Evolutionary conservation across 331 rosid species (phyloP).

Genomic region (Pyracantha coccinea): DNA sequence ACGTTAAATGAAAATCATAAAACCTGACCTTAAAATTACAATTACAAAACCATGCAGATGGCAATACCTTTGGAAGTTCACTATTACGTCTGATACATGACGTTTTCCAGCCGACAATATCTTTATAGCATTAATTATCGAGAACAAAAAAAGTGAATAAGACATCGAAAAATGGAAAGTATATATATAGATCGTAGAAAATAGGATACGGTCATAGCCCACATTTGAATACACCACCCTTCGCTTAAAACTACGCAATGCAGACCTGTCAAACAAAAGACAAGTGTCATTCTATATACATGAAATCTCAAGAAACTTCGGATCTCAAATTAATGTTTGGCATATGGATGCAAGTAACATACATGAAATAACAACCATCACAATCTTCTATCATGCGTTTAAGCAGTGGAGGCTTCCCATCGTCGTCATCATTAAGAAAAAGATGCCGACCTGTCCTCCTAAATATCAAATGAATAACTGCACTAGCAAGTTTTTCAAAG

Average conservation of each 20-base stretch:
- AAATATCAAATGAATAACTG: slow-evolving; percentile 77
- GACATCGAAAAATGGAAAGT: not conserved
- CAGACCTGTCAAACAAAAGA: slow-evolving; percentile 60
- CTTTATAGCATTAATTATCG: slow-evolving; percentile 36
- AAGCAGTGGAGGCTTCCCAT: slow-evolving; percentile 89
- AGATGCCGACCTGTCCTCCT: slow-evolving; percentile 97
- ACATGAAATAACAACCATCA: slow-evolving; percentile 67
- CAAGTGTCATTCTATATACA: not conserved
- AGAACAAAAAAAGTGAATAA: slow-evolving; percentile 15
- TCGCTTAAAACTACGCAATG: slow-evolving; percentile 63
- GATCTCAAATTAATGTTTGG: not conserved
- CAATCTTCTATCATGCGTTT: slow-evolving; percentile 75
- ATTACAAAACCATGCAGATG: slow-evolving; percentile 1
- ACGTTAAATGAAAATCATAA: slow-evolving; percentile 2
- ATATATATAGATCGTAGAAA: not conserved
- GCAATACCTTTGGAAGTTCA: slow-evolving; percentile 83
- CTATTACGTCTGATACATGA: slow-evolving; percentile 65
- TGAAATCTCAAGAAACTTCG: not conserved
- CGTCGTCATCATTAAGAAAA: slow-evolving; percentile 70
- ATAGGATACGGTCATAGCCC: slow-evolving; percentile 86
- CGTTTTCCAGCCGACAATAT: slow-evolving; percentile 99
- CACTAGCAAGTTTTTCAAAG: slow-evolving; percentile 68
- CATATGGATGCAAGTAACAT: slow-evolving; percentile 22
- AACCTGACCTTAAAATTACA: slow-evolving; percentile 2
- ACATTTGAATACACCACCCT: slow-evolving; percentile 84